Base-by-base conservation (phyloP, 148 eudicot species). In the Limonium bicolor region DNA sequence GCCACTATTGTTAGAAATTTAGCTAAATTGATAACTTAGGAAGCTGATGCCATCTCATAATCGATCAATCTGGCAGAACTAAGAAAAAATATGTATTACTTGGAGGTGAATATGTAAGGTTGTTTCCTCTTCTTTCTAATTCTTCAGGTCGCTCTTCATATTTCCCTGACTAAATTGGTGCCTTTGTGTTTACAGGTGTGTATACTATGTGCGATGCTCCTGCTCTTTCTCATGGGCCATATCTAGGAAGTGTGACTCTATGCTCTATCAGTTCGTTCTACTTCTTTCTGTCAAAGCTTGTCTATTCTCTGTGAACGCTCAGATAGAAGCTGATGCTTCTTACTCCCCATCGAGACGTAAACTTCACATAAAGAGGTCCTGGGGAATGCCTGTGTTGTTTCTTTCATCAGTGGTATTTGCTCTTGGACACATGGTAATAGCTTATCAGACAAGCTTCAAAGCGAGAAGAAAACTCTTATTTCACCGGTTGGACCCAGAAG, bases 301-400 rank as follows among this genome's bases (percentile, higher is more conserved):
- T 67, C 64, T 90, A 53, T 90, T 90, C 73, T 69, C 93, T 42
- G 67, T 76, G 54, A 73, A 85, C 66, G 80, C 80, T 64, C 88
- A 81, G 64, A 55, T 75, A 22, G 88, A 80, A 62, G 76, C 72
- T 20, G 95, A 90, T 54, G 85, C 86, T 54, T 72, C 88, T 10
- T 68, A 63, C 58, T 75, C 82, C 13, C 65, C 62, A 23, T 71
- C 95, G 26, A 76, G 76, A 58, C 69, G 75, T 42, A 73, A 66
- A 63, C 78, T 90, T 34, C 88, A 90, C 57, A 58, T 85, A 33
- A 90, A 90, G 64, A 90, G 80, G 65, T 80, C 95, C n/a, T 90
- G 99, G 99, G 95, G 93, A 53, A 90, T 90, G 99, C 99, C 94
- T n/a, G 88, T 90, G 27, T 57, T 90, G 72, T 90, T 85, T 60